Base-by-base conservation (phyloP, 345 rosid genomes). In the Boechera retrofracta region DNA sequence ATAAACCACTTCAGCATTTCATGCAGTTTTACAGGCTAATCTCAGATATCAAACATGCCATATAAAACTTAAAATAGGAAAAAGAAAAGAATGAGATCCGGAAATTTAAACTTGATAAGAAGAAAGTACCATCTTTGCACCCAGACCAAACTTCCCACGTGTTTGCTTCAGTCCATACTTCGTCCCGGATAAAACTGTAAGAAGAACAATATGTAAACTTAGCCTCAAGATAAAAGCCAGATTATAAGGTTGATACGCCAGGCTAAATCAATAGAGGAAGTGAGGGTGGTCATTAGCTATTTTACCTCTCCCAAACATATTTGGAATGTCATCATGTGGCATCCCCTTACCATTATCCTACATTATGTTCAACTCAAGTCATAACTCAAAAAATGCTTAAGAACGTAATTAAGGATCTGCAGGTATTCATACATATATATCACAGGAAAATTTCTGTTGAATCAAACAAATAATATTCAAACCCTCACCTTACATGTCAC, bases 261-360 rank as follows among this genome's bases (percentile, higher is more conserved):
- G 69, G 65, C 69, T 42, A 36, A 61, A 60, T 79, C 6, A 28
- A 45, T 53, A 62, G 60, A 38, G 31, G 28, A 79, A 33, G 21
- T 41, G 10, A 45, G 38, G 44, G 63, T 35, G 12, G 67, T 2
- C 52, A 79, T 45, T 56, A 74, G 44, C 24, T 65, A 58, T 31
- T 49, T 7, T 77, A 94, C 97, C 98, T 87, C 97, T 81, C 45
- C 97, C 98, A 68, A 94, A 94, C 97, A 94, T 94, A 83, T 94
- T 90, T 56, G 98, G 98, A 79, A 94, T 94, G 82, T 94, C 98
- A 86, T 94, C 97, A 82, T 94, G 95, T n/a, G 98, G 92, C 97
- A 94, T 94, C 77, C 98, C 98, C 88, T 71, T 89, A 79, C 98
- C 98, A 77, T 94, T 94, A 82, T 94, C 98, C 98, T 94, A 69